Conservation (phyloP, 169 alveolate species). For the Babesia sp. region DNA sequence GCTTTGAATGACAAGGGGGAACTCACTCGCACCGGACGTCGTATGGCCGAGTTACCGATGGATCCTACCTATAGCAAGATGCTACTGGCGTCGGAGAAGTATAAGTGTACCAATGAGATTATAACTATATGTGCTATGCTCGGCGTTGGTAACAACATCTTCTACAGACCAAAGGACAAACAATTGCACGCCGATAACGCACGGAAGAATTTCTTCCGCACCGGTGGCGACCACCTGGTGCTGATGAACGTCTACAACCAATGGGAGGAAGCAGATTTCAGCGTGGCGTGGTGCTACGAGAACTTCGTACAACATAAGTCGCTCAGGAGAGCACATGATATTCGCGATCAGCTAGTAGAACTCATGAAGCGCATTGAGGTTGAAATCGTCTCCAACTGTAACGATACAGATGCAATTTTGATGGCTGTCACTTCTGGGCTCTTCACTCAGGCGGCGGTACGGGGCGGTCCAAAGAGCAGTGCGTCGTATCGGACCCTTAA, state of each 20-base stretch:
- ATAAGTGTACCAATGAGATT: slow-evolving; percentile 94
- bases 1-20: slow-evolving; percentile 97
- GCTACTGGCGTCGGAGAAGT: slow-evolving; percentile 88
- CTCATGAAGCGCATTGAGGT: slow-evolving; percentile 79
- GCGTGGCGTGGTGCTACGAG: slow-evolving; percentile 95
- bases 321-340: slow-evolving; percentile 96
- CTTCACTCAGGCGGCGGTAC: slow-evolving; percentile 91
- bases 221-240: slow-evolving; percentile 97
- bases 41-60: slow-evolving; percentile 99
- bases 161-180: slow-evolving; percentile 96
- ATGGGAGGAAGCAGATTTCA: slow-evolving; percentile 96
- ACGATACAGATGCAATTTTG: slow-evolving; percentile 84
- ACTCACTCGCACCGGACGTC: slow-evolving; percentile 93
- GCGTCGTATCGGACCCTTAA: slow-evolving; percentile 93
- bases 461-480: slow-evolving; percentile 73
- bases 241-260: slow-evolving; percentile 94
- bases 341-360: slow-evolving; percentile 90
- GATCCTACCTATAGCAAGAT: slow-evolving; percentile 96
- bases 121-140: slow-evolving; percentile 96
- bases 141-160: slow-evolving; percentile 94
- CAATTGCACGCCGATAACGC: slow-evolving; percentile 97
- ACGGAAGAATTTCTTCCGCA: slow-evolving; percentile 90
- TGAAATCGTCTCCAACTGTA: slow-evolving; percentile 69
- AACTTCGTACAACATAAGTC: slow-evolving; percentile 94
- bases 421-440: slow-evolving; percentile 92